Evolutionary conservation across 2,329 filamentous ascomycete genomes (phyloP), one percentile per base, ranked within the genome.

Genomic region (Diaporthe longicolla): DNA sequence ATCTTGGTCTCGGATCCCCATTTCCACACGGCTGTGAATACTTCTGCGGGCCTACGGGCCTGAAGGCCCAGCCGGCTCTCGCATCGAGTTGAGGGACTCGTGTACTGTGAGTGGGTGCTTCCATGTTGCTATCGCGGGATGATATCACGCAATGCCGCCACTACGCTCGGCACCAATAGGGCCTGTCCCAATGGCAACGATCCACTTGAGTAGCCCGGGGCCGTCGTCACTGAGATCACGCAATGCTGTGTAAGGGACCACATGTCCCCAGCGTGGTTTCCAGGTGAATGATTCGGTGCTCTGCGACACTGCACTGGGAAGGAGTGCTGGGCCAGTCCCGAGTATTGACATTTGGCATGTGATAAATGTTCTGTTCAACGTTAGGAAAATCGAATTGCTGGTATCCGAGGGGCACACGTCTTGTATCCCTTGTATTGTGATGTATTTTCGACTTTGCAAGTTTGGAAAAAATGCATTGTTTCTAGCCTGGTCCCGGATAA

Each of bases 111-210:
- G 55, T 59, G 69, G 43, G 40, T 52, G 55, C 43, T 40, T 32
- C 24, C 55, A 75, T 73, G 70, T 75, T 71, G 74, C 68, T 73
- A 75, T 74, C 68, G 66, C 24, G 29, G 71, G 43, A 63, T 29
- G 43, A 15, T 52, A 75, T 75, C 74, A 75, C 74, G 74, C 74
- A 73, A 75, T 75, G 43, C 71, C 43, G 29, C 66, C 70, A 70
- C 73, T 29, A 45, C 45, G 45, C 70, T 66, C 55, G 55, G 40
- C 54, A 24, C 55, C 54, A 48, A 70, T 70, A 32, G 40, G 32
- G 32, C 65, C 29, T 45, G 43, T 48, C 24, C 61, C 45, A 50
- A 66, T 43, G 43, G 29, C 61, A 66, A 9, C 19, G 26, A 15
- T 19, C 61, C 48, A 66, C 43, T 35, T 43, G 29, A 50, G 32